Evolutionary conservation across 2,329 filamentous ascomycete genomes (phyloP), one percentile per base, ranked within the genome.

Genomic region (Piedraia hortae): DNA sequence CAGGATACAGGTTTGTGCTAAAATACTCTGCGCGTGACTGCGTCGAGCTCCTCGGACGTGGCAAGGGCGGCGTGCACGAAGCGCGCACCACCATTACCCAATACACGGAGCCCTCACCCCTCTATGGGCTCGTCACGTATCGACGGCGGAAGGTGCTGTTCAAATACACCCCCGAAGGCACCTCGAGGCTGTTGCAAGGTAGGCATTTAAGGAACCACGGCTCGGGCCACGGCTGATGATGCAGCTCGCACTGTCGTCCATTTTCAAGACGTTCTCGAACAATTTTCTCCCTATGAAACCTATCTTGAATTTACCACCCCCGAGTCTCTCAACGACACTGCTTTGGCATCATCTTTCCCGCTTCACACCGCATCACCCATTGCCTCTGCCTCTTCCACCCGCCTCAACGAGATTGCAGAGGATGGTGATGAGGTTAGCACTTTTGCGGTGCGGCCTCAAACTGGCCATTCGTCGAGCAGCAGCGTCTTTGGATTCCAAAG

Each of bases 111-210:
- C 60, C 63, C 24, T 85, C 77, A 30, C 85, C 85, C 11, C 53
- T 97, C 21, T 97, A 88, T 41, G 85, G 85, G 23, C 77, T 91
- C 42, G 51, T 97, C 34, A 67, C 74, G 36, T 93, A 91, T 46
- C 60, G 82, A 25, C 66, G 80, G 41, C 65, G 78, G 41, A 91
- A 78, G 46, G 72, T 93, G 21, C 50, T 97, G 28, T 61, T 97
- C 44, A 91, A 85, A 50, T 90, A 85, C 44, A 59, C 90, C 29
- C 85, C 82, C 1, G 75, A 89, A 28, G 74, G 69, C 27, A 82
- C 80, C 32, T 93, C 85, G 30, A 63, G 85, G 36, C 54, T 97
- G 24, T 55, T 97, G 24, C 74, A 90, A 72, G 85, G 85, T 90
- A 48, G 20, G 20, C 10, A 6, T 20, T 20, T 17, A 10, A 10